Conservation (phyloP, 2,329 filamentous ascomycete species). For the Tolypocladium album region DNA sequence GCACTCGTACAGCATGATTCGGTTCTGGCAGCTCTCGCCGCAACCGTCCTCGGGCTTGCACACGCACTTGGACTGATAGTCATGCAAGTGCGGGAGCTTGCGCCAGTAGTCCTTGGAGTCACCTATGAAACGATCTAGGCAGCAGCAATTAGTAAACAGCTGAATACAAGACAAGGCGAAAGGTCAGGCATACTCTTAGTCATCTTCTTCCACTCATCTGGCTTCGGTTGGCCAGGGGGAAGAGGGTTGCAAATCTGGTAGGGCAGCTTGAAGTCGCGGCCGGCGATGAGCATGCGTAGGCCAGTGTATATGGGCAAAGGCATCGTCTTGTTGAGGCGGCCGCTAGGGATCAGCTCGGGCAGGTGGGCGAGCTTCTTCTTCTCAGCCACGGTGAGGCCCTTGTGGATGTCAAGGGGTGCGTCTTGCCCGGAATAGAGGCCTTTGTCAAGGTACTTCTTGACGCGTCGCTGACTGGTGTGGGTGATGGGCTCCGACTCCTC, state of each 20-base stretch:
- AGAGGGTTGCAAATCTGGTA: slow-evolving; percentile 85
- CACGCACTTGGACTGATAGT: slow-evolving; percentile 67
- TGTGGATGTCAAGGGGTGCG: slow-evolving; percentile 32
- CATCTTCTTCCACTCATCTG: slow-evolving; percentile 84
- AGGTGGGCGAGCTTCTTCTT: slow-evolving; percentile 39
- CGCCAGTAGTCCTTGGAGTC: slow-evolving; percentile 74
- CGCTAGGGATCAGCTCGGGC: slow-evolving; percentile 34
- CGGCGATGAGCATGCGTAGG: slow-evolving; percentile 57
- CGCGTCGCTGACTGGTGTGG: slow-evolving; percentile 30
- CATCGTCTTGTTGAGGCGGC: slow-evolving; percentile 45
- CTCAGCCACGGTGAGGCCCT: slow-evolving; percentile 37
- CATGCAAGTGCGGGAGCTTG: slow-evolving; percentile 62
- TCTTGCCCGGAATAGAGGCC: slow-evolving; percentile 83
- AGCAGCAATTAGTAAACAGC: slow-evolving; percentile 15
- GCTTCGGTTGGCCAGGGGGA: slow-evolving; percentile 77
- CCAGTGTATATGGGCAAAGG: slow-evolving; percentile 74
- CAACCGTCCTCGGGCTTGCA: slow-evolving; percentile 73
- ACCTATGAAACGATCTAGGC: slow-evolving; percentile 75
- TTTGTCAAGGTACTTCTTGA: slow-evolving; percentile 70
- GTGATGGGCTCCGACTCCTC: slow-evolving; percentile 27
- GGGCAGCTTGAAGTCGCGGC: slow-evolving; percentile 78
- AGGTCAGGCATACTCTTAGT: slow-evolving; percentile 62
- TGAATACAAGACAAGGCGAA: not conserved
- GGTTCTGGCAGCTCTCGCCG: slow-evolving; percentile 82
- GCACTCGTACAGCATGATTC: slow-evolving; percentile 96